A percentile compares a stretch with the other conserved stretches of the same genome.
Evolutionary conservation across 768 basidiomycete species (phyloP).

Genomic region (Russula sp.): DNA sequence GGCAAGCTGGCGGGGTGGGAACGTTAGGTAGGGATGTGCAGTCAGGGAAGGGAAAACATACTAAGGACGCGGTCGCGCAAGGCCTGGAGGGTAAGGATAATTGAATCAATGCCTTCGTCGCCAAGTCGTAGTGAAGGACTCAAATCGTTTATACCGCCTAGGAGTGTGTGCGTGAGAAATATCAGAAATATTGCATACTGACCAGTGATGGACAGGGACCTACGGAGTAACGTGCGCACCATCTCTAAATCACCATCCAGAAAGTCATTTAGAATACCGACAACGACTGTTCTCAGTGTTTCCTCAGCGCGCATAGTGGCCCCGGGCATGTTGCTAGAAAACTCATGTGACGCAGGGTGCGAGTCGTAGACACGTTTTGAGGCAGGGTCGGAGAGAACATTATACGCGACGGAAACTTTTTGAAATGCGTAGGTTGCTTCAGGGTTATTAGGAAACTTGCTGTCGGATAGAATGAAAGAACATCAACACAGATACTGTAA

Average conservation of each 20-base stretch:
- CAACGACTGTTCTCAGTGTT: constrained; percentile 70
- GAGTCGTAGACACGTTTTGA: constrained; percentile 68
- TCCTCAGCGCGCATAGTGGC: constrained; percentile 64
- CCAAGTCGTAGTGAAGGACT: constrained; percentile 75
- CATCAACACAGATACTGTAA: background rate
- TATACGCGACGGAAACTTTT: constrained; percentile 80
- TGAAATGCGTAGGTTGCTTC: constrained; percentile 84
- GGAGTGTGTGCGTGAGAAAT: background rate
- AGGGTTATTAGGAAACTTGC: constrained; percentile 76
- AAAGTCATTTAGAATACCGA: constrained; percentile 77
- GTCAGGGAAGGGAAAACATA: constrained; percentile 37
- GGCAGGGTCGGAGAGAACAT: constrained; percentile 71
- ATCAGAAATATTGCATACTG: constrained; percentile 6
- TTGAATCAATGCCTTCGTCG: constrained; percentile 73
- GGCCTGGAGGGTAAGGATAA: constrained; percentile 65
- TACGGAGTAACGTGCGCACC: constrained; percentile 71
- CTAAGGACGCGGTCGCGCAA: constrained; percentile 75
- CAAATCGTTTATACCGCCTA: constrained; percentile 75
- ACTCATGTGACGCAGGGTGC: constrained; percentile 42
- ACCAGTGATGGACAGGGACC: constrained; percentile 34
- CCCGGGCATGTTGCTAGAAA: constrained; percentile 55
- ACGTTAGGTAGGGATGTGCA: constrained; percentile 3
- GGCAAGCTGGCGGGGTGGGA: constrained; percentile 52
- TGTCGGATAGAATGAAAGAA: constrained; percentile 33
- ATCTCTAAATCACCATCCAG: constrained; percentile 86